Conservation (phyloP, 2,329 filamentous ascomycete genomes). For the Diaporthe sp. region DNA sequence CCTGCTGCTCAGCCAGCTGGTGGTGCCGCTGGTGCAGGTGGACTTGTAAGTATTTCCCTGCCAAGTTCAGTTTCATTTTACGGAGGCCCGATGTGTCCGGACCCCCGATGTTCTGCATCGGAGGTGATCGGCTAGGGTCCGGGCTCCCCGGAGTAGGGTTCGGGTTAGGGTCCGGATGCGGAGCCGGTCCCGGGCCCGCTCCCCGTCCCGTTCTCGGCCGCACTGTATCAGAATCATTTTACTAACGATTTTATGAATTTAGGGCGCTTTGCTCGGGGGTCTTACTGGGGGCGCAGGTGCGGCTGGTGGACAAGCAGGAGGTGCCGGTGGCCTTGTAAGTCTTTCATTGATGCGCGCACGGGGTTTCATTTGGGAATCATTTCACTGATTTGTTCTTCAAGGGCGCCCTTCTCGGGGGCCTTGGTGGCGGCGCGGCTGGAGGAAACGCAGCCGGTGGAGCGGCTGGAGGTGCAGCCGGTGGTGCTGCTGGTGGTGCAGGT, state of each 20-base stretch:
- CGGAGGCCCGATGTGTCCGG: too few species aligned
- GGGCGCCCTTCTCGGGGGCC: neutral
- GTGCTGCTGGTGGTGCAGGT: neutral
- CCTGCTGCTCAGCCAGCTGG: neutral
- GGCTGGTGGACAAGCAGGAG: neutral
- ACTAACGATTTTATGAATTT: too few species aligned
- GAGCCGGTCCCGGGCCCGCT: too few species aligned
- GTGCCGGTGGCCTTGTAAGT: slow-evolving; percentile 11
- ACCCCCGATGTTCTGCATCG: too few species aligned
- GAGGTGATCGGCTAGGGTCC: too few species aligned
- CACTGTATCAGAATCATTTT: too few species aligned
- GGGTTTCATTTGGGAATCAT: too few species aligned
- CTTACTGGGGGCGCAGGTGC: slow-evolving; percentile 7
- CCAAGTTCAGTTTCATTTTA: too few species aligned
- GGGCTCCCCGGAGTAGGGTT: too few species aligned
- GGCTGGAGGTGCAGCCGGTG: slow-evolving; percentile 1
- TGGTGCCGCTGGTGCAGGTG: slow-evolving; percentile 7
- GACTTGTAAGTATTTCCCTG: neutral
- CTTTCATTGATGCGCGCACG: neutral
- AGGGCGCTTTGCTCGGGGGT: neutral
- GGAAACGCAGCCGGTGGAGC: neutral
- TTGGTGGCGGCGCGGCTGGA: neutral
- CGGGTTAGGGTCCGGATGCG: too few species aligned
- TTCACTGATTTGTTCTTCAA: too few species aligned
- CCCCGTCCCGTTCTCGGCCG: too few species aligned